A percentile compares a stretch with the other conserved stretches of the same genome.
These are phyloP conservation scores for Macrotyloma uniflorum DNA, from an alignment of 306 rosid species.

Conservation along the genomic window DNA sequence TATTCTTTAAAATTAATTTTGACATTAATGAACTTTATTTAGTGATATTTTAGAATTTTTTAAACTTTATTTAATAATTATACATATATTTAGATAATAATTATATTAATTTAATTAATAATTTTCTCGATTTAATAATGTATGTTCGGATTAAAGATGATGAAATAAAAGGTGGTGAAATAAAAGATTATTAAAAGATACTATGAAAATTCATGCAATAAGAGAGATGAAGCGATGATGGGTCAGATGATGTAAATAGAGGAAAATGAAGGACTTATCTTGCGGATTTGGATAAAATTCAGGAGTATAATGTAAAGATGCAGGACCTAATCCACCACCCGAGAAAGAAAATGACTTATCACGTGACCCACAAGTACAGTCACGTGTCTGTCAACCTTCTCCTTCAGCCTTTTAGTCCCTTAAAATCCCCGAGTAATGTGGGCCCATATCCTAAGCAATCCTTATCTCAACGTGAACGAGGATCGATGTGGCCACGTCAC, in stretches of 20 bases:
- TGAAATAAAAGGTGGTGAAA: too few species aligned
- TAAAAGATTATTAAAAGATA: too few species aligned
- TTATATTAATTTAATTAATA: too few species aligned
- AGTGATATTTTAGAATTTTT: too few species aligned
- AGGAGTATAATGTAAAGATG: neutral
- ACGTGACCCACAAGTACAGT: constrained; percentile 39
- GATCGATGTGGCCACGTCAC: constrained; percentile 61
- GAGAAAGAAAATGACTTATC: constrained; percentile 37
- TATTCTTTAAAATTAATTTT: too few species aligned
- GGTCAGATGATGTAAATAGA: constrained; percentile 24
- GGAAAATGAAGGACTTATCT: constrained; percentile 19
- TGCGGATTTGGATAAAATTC: neutral
- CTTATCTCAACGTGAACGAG: constrained; percentile 61
- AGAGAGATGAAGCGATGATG: neutral
- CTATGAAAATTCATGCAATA: too few species aligned
- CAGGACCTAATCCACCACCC: constrained; percentile 22
- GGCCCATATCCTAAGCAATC: constrained; percentile 48
- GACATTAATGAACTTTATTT: too few species aligned
- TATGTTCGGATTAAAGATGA: too few species aligned
- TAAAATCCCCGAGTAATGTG: constrained; percentile 14
- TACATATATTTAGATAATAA: too few species aligned
- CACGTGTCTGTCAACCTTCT: constrained; percentile 47
- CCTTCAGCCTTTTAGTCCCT: neutral
- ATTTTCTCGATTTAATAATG: too few species aligned
- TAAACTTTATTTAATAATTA: too few species aligned